Evolutionary conservation across 495 filamentous ascomycete species (phyloP), one percentile per base, ranked within the genome.

Genomic region (Pyronema omphalodes): DNA sequence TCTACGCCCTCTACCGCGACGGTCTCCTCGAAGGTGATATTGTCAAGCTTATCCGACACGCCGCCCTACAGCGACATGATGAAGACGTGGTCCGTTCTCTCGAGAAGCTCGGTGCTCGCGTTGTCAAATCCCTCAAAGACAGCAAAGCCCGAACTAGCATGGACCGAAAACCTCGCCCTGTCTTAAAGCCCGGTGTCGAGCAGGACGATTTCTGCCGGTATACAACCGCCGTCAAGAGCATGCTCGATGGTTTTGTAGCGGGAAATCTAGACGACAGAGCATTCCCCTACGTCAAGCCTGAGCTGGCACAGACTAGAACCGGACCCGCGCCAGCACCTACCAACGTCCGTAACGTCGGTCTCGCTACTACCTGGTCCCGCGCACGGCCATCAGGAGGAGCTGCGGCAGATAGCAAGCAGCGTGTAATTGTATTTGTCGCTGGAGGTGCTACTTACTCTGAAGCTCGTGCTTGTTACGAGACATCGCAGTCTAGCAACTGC

Each of bases 381-480:
- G 23, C 23, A 29, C 23, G 23, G 23, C 23, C 23, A 29, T 29
- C 23, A 5, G 23, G 23, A 29, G 23, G 23, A 29, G 23, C 23
- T 29, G 23, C 23, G 23, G 23, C 23, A 5, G 23, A 29, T 29
- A 29, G 23, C 5, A 29, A 29, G 23, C 91, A 98, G 67, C 81
- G 91, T 41, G 78, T 96, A 44, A 83, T 98, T 55, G 82, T 96
- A 45, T 95, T 95, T 67, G 83, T 96, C 79, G 89, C 91, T 15
- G 91, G 93, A 37, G 91, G 91, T 40, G 93, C 93, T 6, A 98
- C 88, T 3, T 91, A 88, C 66, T 82, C 83, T 0, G 91, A 98
- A 69, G 71, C 83, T 6, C 79, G 93, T 50, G 74, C 82, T 15
- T 96, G 91, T 69, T 95, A 96, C 60, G 88, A 98, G 57, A 66